Evolutionary conservation across 2,329 filamentous ascomycete genomes (phyloP).

Genomic region (Graphilbum sp.): DNA sequence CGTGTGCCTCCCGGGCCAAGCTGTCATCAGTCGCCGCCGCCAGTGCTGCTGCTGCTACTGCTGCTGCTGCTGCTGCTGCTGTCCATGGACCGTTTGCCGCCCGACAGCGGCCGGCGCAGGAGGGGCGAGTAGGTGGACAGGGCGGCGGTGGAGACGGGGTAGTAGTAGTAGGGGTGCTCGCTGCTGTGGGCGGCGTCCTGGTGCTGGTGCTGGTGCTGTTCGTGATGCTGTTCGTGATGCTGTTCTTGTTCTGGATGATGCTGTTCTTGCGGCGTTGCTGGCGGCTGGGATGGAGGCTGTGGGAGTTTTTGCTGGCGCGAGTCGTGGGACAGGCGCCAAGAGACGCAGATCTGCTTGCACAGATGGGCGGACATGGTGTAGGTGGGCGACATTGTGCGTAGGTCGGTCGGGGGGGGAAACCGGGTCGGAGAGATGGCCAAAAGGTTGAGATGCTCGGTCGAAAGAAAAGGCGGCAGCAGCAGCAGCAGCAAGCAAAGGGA

Average conservation of each 20-base stretch:
- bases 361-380: constrained; percentile 46
- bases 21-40: constrained; percentile 8
- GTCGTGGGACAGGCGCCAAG: constrained; percentile 36
- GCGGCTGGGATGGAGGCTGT: constrained; percentile 9
- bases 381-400: constrained; percentile 33
- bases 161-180: constrained; percentile 1
- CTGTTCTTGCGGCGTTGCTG: constrained; percentile 5
- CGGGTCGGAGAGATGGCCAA: not conserved
- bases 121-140: constrained; percentile 4
- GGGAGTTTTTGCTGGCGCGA: too few relatives aligned
- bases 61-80: constrained; percentile 22
- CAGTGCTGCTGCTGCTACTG: constrained; percentile 23
- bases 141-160: constrained; percentile 7
- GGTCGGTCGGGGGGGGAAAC: not conserved
- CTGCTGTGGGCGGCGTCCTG: not conserved
- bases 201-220: not conserved
- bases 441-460: not conserved
- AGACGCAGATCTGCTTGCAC: constrained; percentile 42
- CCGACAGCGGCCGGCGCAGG: constrained; percentile 15
- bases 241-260: constrained; percentile 18
- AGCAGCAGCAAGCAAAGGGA: too few relatives aligned
- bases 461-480: not conserved
- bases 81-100: constrained; percentile 31
- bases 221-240: constrained; percentile 7
- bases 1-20: too few relatives aligned